Percentiles rank a stretch among this genome's conserved stretches.
Conservation (phyloP, 805 yeast genomes). For the Zygosaccharomyces bisporus region DNA sequence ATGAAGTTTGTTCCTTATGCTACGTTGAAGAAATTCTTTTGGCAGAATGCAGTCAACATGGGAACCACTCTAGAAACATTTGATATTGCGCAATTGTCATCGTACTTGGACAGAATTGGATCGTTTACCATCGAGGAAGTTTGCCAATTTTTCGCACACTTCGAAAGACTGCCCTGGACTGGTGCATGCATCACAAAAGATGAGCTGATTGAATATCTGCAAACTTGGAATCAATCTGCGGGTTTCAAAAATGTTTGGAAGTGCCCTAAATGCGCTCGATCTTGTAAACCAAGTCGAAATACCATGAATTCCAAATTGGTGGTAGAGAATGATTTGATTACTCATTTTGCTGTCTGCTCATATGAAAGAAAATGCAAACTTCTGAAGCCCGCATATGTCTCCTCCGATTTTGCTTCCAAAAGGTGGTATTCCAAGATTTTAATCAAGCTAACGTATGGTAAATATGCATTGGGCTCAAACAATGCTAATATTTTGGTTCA, state of each 20-base stretch:
- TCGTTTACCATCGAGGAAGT: conserved; percentile 53
- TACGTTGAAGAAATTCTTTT: conserved; percentile 60
- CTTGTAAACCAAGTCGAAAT: conserved; percentile 49
- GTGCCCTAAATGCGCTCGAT: conserved; percentile 78
- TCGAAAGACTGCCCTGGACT: conserved; percentile 47
- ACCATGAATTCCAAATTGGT: conserved; percentile 34
- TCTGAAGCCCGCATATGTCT: conserved; percentile 64
- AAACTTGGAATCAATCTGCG: conserved; percentile 35
- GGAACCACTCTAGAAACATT: conserved; percentile 41
- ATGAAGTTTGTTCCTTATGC: conserved; percentile 67
- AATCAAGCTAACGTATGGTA: conserved; percentile 84
- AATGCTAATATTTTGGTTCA: conserved; percentile 94
- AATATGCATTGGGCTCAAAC: conserved; percentile 77
- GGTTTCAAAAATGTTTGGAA: conserved; percentile 49
- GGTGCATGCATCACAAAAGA: conserved; percentile 47
- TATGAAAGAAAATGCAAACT: conserved; percentile 63
- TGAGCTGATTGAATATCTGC: conserved; percentile 47
- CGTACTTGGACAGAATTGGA: conserved; percentile 52
- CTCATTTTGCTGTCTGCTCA: conserved; percentile 85
- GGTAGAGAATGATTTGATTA: conserved; percentile 59
- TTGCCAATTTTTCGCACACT: conserved; percentile 46
- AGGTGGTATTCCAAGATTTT: conserved; percentile 84
- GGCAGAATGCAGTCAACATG: conserved; percentile 55
- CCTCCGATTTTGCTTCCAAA: conserved; percentile 77
- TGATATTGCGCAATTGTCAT: conserved; percentile 53